Evolutionary conservation across 1,139 yeast genomes (phyloP).

Genomic region (Pichia sp.): DNA sequence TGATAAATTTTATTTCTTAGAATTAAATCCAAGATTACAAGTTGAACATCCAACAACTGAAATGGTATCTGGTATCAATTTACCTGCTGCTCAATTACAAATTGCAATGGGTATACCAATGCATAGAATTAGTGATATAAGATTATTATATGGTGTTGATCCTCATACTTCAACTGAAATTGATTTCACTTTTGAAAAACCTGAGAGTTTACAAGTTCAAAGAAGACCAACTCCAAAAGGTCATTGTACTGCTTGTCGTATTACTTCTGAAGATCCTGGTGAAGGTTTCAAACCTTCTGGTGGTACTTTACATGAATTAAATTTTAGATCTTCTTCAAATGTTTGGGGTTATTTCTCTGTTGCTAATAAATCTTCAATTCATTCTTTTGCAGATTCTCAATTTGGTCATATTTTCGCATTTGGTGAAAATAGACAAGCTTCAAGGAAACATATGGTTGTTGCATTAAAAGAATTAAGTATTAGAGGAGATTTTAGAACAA

Average conservation of each 20-base stretch:
- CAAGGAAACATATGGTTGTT: slow-evolving; percentile 97
- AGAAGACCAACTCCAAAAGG: slow-evolving; percentile 94
- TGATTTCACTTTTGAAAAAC: slow-evolving; percentile 80
- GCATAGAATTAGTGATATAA: slow-evolving; percentile 88
- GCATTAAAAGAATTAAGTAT: slow-evolving; percentile 93
- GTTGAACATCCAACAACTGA: slow-evolving; percentile 99
- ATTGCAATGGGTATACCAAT: slow-evolving; percentile 99
- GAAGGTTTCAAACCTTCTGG: slow-evolving; percentile 99
- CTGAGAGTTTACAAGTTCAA: slow-evolving; percentile 66
- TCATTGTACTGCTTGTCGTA: slow-evolving; percentile 98
- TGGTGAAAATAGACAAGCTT: slow-evolving; percentile 96
- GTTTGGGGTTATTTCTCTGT: slow-evolving; percentile 99
- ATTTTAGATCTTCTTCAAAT: slow-evolving; percentile 92
- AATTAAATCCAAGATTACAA: slow-evolving; percentile 94
- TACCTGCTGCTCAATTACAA: slow-evolving; percentile 97
- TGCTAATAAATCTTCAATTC: slow-evolving; percentile 93
- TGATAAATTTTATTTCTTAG: slow-evolving; percentile 90
- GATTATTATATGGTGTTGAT: slow-evolving; percentile 89
- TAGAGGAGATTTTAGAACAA: slow-evolving; percentile 97
- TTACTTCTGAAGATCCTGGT: slow-evolving; percentile 97
- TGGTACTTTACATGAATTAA: slow-evolving; percentile 91
- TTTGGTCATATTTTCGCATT: slow-evolving; percentile 98
- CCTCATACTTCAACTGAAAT: slow-evolving; percentile 87
- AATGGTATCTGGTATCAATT: slow-evolving; percentile 96
- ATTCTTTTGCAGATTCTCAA: slow-evolving; percentile 95